phyloP scores from a whole-genome alignment of 208 protist species.

The Hexamita inflata region DNA sequence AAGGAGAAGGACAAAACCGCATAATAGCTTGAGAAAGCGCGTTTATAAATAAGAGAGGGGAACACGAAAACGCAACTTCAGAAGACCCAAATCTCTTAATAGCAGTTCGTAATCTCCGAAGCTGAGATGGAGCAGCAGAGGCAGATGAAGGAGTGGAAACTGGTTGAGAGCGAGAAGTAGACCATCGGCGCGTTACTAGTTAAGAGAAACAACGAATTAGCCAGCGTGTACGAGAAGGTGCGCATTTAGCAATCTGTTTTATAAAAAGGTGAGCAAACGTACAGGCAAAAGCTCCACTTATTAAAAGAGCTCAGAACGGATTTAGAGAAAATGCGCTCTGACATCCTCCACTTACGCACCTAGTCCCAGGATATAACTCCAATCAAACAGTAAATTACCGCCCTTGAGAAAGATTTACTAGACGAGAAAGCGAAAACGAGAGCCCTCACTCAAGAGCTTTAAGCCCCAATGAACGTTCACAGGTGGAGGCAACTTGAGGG shows the following conservation, averaged over 20 bases:
- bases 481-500: conserved; percentile 80
- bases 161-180: conserved; percentile 81
- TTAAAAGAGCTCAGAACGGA: conserved; percentile 63
- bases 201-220: conserved; percentile 82
- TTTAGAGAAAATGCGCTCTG: conserved; percentile 66
- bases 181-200: conserved; percentile 72
- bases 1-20: conserved; percentile 51
- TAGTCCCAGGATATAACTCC: conserved; percentile 59
- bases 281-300: conserved; percentile 62
- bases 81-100: conserved; percentile 64
- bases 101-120: conserved; percentile 73
- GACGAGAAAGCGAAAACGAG: conserved; percentile 61
- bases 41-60: conserved; percentile 51
- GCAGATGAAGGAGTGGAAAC: conserved; percentile 68
- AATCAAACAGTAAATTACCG: conserved; percentile 62
- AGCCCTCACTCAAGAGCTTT: conserved; percentile 78
- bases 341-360: conserved; percentile 61
- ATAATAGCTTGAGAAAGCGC: conserved; percentile 57
- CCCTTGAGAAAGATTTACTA: conserved; percentile 66
- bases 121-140: conserved; percentile 64
- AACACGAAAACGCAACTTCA: conserved; percentile 51
- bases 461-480: conserved; percentile 88
- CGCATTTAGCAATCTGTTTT: conserved; percentile 75
- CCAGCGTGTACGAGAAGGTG: conserved; percentile 84
- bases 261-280: conserved; percentile 74